Conservation (phyloP, 2,329 filamentous ascomycete genomes). For the Rutstroemia sp. region DNA sequence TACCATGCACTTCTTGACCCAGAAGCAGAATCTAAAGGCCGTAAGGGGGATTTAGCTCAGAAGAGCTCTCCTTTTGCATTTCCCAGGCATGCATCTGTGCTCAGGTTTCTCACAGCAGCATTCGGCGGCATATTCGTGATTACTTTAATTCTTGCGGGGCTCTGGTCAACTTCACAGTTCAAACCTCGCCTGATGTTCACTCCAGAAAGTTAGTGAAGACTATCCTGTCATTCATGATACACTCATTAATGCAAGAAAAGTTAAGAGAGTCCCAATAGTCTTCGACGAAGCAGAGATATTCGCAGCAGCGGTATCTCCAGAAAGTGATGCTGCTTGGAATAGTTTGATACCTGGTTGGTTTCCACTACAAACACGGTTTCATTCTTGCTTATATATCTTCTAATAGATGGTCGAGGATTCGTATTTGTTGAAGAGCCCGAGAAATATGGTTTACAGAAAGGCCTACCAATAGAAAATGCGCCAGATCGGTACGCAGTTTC, state of each 20-base stretch:
- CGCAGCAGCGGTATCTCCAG: neutral
- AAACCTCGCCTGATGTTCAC: no score
- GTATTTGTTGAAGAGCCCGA: neutral
- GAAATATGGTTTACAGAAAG: neutral
- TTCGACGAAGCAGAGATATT: neutral
- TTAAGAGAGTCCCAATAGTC: neutral
- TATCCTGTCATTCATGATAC: neutral
- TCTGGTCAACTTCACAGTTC: no score
- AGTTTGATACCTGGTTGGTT: neutral
- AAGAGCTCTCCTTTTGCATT: neutral
- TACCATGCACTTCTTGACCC: neutral
- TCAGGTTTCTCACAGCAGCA: neutral
- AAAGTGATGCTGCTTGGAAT: neutral
- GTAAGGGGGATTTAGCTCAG: neutral
- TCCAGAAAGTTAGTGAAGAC: no score
- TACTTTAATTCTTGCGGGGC: no score
- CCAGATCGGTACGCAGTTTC: constrained; percentile 4
- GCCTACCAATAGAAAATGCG: neutral
- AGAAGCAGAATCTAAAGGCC: neutral
- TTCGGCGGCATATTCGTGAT: no score
- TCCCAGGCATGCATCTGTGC: neutral
- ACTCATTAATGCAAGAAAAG: neutral
- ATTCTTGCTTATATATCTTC: neutral
- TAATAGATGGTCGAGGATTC: neutral
- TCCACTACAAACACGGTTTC: accelerated